phyloP scores from a whole-genome alignment of 73 alveolate species.

The Symbiodinium pilosum region DNA sequence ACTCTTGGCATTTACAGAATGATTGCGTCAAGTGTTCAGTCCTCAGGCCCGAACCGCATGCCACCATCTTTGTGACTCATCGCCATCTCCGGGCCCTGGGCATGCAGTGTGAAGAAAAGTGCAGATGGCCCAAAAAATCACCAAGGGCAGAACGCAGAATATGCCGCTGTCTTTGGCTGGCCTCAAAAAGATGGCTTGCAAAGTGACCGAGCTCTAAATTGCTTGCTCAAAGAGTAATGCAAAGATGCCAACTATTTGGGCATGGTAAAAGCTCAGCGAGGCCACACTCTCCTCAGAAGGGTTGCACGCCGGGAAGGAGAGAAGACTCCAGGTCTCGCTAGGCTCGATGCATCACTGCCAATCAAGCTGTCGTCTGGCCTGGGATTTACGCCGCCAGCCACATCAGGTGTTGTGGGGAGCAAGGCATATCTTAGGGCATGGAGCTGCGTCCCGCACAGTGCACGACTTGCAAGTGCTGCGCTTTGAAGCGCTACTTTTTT shows the following conservation, averaged over 20 bases:
- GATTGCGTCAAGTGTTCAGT: neutral
- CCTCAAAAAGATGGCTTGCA: neutral
- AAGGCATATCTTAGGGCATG: no score
- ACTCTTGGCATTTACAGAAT: neutral
- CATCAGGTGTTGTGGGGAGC: no score
- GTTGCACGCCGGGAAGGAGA: no score
- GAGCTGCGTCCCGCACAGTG: no score
- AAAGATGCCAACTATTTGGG: neutral
- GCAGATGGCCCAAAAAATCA: no score
- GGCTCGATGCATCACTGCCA: neutral
- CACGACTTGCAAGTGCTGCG: slow-evolving; percentile 10
- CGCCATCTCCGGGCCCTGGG: slow-evolving; percentile 29
- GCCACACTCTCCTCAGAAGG: neutral
- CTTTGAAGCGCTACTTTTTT: neutral
- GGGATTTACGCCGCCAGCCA: no score
- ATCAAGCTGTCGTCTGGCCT: neutral
- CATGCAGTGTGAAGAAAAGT: no score
- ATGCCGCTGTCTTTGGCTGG: slow-evolving; percentile 85
- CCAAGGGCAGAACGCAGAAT: no score
- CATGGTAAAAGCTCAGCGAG: neutral
- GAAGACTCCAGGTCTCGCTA: no score
- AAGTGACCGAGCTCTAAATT: no score
- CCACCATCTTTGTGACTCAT: slow-evolving; percentile 53
- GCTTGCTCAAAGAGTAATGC: no score
- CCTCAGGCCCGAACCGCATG: slow-evolving; percentile 9